These are phyloP conservation scores for Fonsecaea monophora DNA, from an alignment of 2,329 filamentous ascomycete species.

Conservation along the genomic window DNA sequence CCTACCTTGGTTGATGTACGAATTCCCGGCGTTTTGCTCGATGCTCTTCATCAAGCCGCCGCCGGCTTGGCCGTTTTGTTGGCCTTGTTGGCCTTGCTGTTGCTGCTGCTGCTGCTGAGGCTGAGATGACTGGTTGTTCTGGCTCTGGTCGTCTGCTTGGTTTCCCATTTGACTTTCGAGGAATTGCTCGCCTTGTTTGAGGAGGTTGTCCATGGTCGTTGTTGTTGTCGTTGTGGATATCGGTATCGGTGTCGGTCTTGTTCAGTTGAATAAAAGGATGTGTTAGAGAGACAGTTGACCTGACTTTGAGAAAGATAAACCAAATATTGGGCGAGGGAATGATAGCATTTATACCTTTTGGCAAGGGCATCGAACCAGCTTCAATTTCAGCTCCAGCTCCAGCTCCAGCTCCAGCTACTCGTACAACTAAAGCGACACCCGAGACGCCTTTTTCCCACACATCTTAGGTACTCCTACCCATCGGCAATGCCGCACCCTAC, in stretches of 20 bases:
- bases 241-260: neutral
- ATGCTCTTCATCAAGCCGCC: constrained; percentile 12
- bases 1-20: constrained; percentile 21
- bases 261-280: neutral
- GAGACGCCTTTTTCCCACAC: too few relatives aligned
- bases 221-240: too few relatives aligned
- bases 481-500: neutral
- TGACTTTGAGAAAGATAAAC: too few relatives aligned
- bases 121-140: neutral
- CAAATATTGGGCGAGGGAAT: too few relatives aligned
- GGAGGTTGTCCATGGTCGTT: constrained; percentile 6
- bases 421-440: too few relatives aligned
- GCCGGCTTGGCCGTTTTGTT: constrained; percentile 6
- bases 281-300: neutral
- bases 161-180: constrained; percentile 6
- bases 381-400: neutral
- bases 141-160: constrained; percentile 1
- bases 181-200: constrained; percentile 14
- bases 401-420: neutral
- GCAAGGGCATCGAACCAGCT: too few relatives aligned
- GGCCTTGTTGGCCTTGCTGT: neutral
- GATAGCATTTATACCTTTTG: neutral
- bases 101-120: neutral
- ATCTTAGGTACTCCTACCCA: too few relatives aligned
- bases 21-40: constrained; percentile 21